Evolutionary conservation across 495 filamentous ascomycete genomes (phyloP).

Genomic region (Astrocystis sublimbata): DNA sequence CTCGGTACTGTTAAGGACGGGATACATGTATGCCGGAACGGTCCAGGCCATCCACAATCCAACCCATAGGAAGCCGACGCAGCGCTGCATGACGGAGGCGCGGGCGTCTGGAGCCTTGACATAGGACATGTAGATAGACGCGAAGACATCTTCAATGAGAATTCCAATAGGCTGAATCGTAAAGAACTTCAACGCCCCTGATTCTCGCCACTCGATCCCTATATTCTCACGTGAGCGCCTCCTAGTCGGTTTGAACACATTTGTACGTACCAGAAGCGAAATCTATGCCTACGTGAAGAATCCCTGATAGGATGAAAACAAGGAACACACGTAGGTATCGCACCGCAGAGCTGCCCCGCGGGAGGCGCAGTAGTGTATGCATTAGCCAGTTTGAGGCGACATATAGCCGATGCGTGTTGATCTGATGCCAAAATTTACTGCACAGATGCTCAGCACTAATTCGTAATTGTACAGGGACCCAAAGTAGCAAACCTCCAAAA

Average conservation of each 20-base stretch:
- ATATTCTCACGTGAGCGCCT: neutral
- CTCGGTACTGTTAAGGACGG: slow-evolving; percentile 14
- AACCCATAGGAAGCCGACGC: slow-evolving; percentile 17
- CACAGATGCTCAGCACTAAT: neutral
- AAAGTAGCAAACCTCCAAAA: slow-evolving; percentile 16
- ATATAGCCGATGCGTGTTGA: slow-evolving; percentile 15
- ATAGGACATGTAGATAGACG: neutral
- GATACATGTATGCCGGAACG: slow-evolving; percentile 17
- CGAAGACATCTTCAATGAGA: slow-evolving; percentile 12
- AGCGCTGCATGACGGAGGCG: neutral
- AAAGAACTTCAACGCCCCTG: slow-evolving; percentile 17
- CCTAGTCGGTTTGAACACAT: neutral
- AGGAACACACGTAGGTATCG: slow-evolving; percentile 6
- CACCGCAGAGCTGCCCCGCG: neutral
- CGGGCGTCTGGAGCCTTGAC: neutral
- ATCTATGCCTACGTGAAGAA: slow-evolving; percentile 14
- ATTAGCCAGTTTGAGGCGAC: slow-evolving; percentile 11
- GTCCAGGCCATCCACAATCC: slow-evolving; percentile 19
- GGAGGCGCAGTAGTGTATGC: slow-evolving; percentile 9
- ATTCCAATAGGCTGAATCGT: slow-evolving; percentile 14
- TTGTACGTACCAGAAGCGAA: slow-evolving; percentile 14
- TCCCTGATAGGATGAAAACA: slow-evolving; percentile 15
- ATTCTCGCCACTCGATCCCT: slow-evolving; percentile 14
- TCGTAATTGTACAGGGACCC: neutral
- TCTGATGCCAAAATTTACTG: slow-evolving; percentile 20